Conservation (phyloP, 1,284 basidiomycete species). For the Phellopilus nigrolimitatus region DNA sequence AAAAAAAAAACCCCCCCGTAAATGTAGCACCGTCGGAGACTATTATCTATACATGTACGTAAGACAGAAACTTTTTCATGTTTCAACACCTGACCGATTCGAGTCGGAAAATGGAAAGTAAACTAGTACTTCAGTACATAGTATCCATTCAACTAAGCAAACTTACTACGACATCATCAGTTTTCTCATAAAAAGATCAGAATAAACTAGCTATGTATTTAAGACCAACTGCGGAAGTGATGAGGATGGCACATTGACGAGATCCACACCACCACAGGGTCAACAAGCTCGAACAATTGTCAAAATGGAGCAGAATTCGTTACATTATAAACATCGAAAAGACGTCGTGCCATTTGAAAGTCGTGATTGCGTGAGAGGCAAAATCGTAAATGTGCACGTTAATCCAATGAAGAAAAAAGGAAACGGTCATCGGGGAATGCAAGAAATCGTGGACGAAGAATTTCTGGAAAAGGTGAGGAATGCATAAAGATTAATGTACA, state of each 20-base stretch:
- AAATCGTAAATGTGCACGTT: neutral
- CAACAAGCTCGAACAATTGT: neutral
- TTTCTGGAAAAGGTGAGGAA: too few relatives aligned
- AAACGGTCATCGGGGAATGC: constrained; percentile 1
- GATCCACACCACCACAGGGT: neutral
- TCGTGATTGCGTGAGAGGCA: neutral
- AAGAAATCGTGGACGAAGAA: constrained; percentile 3
- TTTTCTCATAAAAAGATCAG: too few relatives aligned
- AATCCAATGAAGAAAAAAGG: constrained; percentile 6
- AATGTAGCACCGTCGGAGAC: too few relatives aligned
- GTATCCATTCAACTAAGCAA: too few relatives aligned
- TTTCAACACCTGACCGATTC: too few relatives aligned
- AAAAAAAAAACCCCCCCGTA: too few relatives aligned
- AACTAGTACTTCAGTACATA: too few relatives aligned
- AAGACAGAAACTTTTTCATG: too few relatives aligned
- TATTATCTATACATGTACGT: too few relatives aligned
- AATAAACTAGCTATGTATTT: too few relatives aligned
- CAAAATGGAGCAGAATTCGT: neutral
- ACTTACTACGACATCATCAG: too few relatives aligned
- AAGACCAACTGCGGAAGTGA: neutral
- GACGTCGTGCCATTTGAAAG: neutral
- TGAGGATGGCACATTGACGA: neutral
- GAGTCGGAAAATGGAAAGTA: too few relatives aligned
- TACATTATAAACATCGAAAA: neutral
- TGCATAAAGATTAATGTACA: constrained; percentile 10